phyloP scores from a whole-genome alignment of 1,284 basidiomycete genomes.

The Irpex sp. region DNA sequence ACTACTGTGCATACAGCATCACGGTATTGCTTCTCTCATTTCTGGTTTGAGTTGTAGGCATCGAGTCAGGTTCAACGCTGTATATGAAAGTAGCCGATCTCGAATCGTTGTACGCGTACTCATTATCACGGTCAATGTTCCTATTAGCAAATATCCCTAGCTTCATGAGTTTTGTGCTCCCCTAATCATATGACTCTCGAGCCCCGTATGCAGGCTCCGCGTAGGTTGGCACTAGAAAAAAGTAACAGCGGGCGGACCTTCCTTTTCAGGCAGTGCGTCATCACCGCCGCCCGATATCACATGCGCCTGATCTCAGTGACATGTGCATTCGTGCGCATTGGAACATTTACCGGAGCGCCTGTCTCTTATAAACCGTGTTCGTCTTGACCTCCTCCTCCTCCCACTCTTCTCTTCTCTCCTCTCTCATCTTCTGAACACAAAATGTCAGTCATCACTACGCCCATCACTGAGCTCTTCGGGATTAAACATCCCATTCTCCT shows the following conservation, averaged over 20 bases:
- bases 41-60: too few relatives aligned
- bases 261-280: not conserved
- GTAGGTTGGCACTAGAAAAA: not conserved
- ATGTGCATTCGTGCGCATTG: not conserved
- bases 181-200: too few relatives aligned
- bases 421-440: slow-evolving; percentile 9
- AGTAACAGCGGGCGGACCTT: not conserved
- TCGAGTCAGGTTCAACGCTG: too few relatives aligned
- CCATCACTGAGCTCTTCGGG: slow-evolving; percentile 80
- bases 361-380: not conserved
- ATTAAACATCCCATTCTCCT: slow-evolving; percentile 88
- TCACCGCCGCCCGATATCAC: not conserved
- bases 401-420: slow-evolving; percentile 1
- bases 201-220: too few relatives aligned
- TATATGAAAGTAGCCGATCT: too few relatives aligned
- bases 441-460: slow-evolving; percentile 66
- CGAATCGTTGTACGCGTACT: too few relatives aligned
- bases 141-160: too few relatives aligned
- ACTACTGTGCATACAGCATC: too few relatives aligned
- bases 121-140: too few relatives aligned
- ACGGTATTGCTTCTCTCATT: too few relatives aligned
- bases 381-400: not conserved
- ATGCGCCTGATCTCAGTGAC: not conserved
- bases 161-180: too few relatives aligned
- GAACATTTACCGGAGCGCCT: not conserved